Evolutionary conservation across 139 green algal species (phyloP).

Genomic region (Pleodorina starrii): DNA sequence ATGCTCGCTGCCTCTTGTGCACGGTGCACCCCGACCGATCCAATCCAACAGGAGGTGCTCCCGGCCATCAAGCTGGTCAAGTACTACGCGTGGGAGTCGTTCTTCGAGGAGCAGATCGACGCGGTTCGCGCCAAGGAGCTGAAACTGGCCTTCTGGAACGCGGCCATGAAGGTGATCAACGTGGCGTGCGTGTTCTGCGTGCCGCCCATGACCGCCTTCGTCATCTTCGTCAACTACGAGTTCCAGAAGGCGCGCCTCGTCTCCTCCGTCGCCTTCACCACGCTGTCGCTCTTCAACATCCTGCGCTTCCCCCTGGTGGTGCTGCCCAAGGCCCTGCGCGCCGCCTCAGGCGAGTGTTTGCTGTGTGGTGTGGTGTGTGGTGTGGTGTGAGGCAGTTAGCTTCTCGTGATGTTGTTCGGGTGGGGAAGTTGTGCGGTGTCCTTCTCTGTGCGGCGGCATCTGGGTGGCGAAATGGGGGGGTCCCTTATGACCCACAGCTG

Average conservation of each 20-base stretch:
- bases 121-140: constrained; percentile 62
- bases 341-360: constrained; percentile 64
- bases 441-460: too few relatives aligned
- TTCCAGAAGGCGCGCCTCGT: constrained; percentile 54
- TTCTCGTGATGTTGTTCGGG: too few relatives aligned
- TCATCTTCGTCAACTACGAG: constrained; percentile 73
- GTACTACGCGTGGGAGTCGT: constrained; percentile 81
- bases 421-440: too few relatives aligned
- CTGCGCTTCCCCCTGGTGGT: constrained; percentile 85
- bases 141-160: constrained; percentile 60
- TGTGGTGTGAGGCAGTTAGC: too few relatives aligned
- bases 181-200: constrained; percentile 70
- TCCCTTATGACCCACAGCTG: too few relatives aligned
- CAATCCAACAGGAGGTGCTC: constrained; percentile 79
- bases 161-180: constrained; percentile 76
- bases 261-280: constrained; percentile 75
- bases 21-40: too few relatives aligned
- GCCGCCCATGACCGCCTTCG: constrained; percentile 65
- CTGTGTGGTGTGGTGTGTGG: too few relatives aligned
- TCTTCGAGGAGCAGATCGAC: constrained; percentile 70
- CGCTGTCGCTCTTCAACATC: constrained; percentile 86
- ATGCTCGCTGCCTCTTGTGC: too few relatives aligned
- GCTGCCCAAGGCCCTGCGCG: constrained; percentile 79
- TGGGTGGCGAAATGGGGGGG: too few relatives aligned
- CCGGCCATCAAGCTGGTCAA: constrained; percentile 77